Evolutionary conservation across 441 rosid genomes (phyloP).

Genomic region (Bocquillonia castaneifolia): DNA sequence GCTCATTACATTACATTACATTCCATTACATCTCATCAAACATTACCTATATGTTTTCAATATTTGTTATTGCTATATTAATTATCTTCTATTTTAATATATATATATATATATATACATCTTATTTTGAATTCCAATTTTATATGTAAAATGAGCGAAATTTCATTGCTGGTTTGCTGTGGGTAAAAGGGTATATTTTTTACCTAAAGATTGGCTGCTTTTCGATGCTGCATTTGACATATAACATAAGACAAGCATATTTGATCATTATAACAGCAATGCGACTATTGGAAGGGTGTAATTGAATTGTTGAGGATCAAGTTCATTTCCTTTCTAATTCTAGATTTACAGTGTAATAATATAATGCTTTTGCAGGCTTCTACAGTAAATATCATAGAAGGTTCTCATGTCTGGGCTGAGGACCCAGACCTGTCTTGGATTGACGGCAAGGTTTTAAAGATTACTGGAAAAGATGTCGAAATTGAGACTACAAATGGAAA

Average conservation of each 20-base stretch:
- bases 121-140: slow-evolving; percentile 4
- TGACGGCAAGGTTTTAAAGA: slow-evolving; percentile 68
- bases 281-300: too few species aligned
- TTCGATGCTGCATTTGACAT: neutral
- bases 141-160: neutral
- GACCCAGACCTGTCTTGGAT: slow-evolving; percentile 72
- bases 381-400: slow-evolving; percentile 75
- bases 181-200: too few species aligned
- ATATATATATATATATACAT: too few species aligned
- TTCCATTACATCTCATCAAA: too few species aligned
- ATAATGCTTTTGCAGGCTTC: slow-evolving; percentile 54
- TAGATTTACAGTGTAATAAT: slow-evolving; percentile 11
- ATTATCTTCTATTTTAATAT: too few species aligned
- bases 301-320: too few species aligned
- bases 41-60: too few species aligned
- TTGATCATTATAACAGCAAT: too few species aligned
- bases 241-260: neutral
- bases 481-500: slow-evolving; percentile 52
- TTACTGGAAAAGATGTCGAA: slow-evolving; percentile 54
- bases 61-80: too few species aligned
- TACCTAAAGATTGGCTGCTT: neutral
- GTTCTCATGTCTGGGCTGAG: slow-evolving; percentile 91
- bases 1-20: too few species aligned
- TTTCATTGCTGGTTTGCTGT: neutral
- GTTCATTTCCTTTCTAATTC: neutral